A percentile compares a stretch with the other conserved stretches of the same genome.
phyloP scores from a whole-genome alignment of 176 grass and related monocot species.

The Bolboschoenus planiculmis region DNA sequence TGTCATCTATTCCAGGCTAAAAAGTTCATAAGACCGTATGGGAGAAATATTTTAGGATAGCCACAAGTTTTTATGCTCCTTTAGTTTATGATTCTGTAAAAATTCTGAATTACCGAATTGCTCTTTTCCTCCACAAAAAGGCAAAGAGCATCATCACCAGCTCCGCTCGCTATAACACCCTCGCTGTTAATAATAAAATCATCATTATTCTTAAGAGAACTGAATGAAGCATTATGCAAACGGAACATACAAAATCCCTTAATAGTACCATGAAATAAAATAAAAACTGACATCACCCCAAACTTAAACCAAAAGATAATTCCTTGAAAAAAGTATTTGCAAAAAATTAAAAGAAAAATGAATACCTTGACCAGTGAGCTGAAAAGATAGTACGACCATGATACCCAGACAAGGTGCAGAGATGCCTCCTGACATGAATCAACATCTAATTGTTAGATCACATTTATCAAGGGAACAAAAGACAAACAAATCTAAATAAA shows the following conservation, averaged over 20 bases:
- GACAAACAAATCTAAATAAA: slow-evolving; percentile 6
- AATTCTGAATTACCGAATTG: slow-evolving; percentile 38
- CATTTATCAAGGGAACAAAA: neutral
- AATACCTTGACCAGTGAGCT: slow-evolving; percentile 87
- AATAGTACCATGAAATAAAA: slow-evolving; percentile 22
- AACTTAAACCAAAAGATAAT: neutral
- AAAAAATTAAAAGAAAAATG: slow-evolving; percentile 8
- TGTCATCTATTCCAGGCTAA: neutral
- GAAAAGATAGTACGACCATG: slow-evolving; percentile 90
- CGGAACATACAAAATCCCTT: neutral
- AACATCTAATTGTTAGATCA: slow-evolving; percentile 17
- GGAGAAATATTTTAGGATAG: neutral
- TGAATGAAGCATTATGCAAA: neutral
- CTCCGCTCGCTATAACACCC: slow-evolving; percentile 78
- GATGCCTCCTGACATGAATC: slow-evolving; percentile 56
- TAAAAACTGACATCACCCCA: neutral
- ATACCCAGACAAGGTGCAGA: slow-evolving; percentile 81
- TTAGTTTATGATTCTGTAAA: slow-evolving; percentile 6
- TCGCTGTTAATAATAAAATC: slow-evolving; percentile 41
- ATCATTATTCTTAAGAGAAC: slow-evolving; percentile 25
- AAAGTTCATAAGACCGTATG: neutral
- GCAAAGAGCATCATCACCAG: slow-evolving; percentile 70
- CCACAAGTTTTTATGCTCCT: neutral
- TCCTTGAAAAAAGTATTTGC: neutral
- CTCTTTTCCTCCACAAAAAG: slow-evolving; percentile 61